Conservation (phyloP, 1,139 yeast genomes). For the Yamadazyma atmosphaerica region DNA sequence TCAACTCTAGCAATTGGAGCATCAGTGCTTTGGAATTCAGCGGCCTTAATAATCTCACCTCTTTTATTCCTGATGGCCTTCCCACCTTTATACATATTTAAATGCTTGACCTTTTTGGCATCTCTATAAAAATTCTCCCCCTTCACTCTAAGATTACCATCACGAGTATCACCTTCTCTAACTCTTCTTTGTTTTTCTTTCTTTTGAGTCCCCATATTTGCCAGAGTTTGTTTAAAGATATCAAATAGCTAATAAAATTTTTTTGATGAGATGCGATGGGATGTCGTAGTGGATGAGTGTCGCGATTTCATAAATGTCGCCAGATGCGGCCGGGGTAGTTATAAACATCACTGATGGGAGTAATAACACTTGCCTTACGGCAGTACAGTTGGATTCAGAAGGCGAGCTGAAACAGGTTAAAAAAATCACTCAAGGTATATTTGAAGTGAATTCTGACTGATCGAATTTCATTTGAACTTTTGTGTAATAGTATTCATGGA, state of each 20-base stretch:
- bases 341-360: too few relatives aligned
- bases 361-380: too few relatives aligned
- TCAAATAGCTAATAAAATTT: constrained; percentile 4
- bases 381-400: too few relatives aligned
- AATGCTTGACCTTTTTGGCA: constrained; percentile 86
- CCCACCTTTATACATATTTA: constrained; percentile 92
- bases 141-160: constrained; percentile 89
- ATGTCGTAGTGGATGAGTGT: background rate
- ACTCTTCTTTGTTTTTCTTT: constrained; percentile 85
- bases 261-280: constrained; percentile 11
- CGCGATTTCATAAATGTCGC: background rate
- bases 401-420: too few relatives aligned
- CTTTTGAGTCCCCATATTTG: constrained; percentile 96
- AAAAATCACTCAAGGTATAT: too few relatives aligned
- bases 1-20: constrained; percentile 91
- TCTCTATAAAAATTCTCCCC: constrained; percentile 97
- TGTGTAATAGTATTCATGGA: too few relatives aligned
- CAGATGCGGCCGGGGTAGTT: background rate
- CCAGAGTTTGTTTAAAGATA: background rate
- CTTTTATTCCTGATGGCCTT: constrained; percentile 81
- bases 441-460: too few relatives aligned
- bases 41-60: constrained; percentile 87
- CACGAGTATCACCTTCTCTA: constrained; percentile 79
- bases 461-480: too few relatives aligned
- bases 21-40: constrained; percentile 84